phyloP scores from a whole-genome alignment of 2,329 filamentous ascomycete genomes.

The Orbilia oligospora region DNA sequence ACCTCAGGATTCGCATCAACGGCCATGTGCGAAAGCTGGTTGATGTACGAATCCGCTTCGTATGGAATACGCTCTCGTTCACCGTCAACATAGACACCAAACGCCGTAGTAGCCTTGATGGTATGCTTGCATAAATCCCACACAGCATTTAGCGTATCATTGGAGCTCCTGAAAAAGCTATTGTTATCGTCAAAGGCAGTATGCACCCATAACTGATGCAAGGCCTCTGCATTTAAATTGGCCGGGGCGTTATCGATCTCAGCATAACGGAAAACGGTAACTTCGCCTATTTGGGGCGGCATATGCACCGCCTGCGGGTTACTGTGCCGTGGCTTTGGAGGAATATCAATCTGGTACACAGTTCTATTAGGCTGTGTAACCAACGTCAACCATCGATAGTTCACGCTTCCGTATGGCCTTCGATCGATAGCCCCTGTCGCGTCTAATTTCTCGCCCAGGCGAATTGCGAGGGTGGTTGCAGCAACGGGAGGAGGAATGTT shows the following conservation, averaged over 20 bases:
- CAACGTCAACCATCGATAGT: conserved; percentile 18
- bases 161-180: conserved; percentile 24
- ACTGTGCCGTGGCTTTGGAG: conserved; percentile 22
- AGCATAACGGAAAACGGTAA: conserved; percentile 34
- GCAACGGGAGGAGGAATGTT: not conserved
- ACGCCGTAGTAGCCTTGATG: conserved; percentile 36
- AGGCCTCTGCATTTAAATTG: not conserved
- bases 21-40: conserved; percentile 35
- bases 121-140: conserved; percentile 37
- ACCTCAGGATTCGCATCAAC: conserved; percentile 37
- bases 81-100: conserved; percentile 36
- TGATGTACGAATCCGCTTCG: conserved; percentile 43
- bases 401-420: conserved; percentile 31
- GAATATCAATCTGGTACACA: conserved; percentile 22
- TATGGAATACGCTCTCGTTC: conserved; percentile 40
- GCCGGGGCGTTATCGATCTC: conserved; percentile 44
- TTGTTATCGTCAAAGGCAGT: conserved; percentile 27
- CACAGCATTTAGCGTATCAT: conserved; percentile 38
- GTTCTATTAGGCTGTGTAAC: conserved; percentile 9
- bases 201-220: conserved; percentile 28
- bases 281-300: conserved; percentile 32
- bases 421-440: conserved; percentile 19
- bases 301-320: conserved; percentile 27
- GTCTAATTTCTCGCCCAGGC: conserved; percentile 35
- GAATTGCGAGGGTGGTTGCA: conserved; percentile 5